Evolutionary conservation across 305 asterid species (phyloP).

Genomic region (Plantago coronopus): DNA sequence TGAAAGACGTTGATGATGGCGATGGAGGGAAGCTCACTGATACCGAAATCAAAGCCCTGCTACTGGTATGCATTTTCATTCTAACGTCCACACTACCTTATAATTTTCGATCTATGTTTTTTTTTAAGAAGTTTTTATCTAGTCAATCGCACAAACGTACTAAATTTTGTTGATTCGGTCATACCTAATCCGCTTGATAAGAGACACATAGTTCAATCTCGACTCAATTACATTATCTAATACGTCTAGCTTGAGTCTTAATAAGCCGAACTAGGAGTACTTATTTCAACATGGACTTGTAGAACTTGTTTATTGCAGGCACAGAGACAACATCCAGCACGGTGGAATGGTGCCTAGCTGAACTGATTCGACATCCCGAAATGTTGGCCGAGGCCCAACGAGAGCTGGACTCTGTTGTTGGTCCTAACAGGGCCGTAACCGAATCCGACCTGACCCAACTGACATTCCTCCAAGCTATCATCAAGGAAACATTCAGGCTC

Average conservation of each 20-base stretch:
- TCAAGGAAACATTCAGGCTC: constrained; percentile 67
- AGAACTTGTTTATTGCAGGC: constrained; percentile 66
- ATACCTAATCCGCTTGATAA: no score
- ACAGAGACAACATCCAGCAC: constrained; percentile 75
- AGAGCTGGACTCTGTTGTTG: constrained; percentile 56
- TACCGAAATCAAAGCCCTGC: constrained; percentile 75
- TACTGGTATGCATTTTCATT: constrained; percentile 49
- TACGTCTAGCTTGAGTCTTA: no score
- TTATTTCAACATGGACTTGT: constrained; percentile 11
- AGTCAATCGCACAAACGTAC: no score
- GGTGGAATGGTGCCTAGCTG: constrained; percentile 78
- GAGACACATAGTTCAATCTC: no score
- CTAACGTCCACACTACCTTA: background rate
- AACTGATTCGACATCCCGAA: constrained; percentile 51
- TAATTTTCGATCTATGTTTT: no score
- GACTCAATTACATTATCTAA: no score
- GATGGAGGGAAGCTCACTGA: constrained; percentile 49
- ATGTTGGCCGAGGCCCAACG: constrained; percentile 40
- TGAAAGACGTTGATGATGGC: constrained; percentile 41
- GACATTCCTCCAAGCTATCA: constrained; percentile 48
- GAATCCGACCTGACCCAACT: constrained; percentile 52
- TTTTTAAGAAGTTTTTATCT: no score
- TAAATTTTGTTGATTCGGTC: no score
- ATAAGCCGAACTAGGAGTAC: no score
- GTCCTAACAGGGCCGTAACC: constrained; percentile 35